phyloP scores from a whole-genome alignment of 129 eudicot genomes.

The Dittrichia graveolens region DNA sequence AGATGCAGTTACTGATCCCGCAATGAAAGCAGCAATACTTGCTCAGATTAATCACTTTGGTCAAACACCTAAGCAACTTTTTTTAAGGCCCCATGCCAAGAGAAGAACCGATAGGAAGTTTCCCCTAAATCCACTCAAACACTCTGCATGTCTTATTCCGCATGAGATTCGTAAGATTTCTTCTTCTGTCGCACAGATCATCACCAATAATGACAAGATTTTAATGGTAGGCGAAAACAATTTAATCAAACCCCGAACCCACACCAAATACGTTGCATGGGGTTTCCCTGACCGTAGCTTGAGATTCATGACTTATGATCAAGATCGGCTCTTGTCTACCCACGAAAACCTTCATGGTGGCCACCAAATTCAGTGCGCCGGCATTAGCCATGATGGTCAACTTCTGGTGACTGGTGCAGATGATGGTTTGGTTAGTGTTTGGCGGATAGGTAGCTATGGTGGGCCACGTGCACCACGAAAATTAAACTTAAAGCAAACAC shows the following conservation, averaged over 20 bases:
- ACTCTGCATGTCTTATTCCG: slow-evolving; percentile 61
- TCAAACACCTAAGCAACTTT: slow-evolving; percentile 90
- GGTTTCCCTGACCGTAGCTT: slow-evolving; percentile 92
- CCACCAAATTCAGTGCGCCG: slow-evolving; percentile 77
- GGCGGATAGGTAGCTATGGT: slow-evolving; percentile 67
- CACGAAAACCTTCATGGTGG: slow-evolving; percentile 95
- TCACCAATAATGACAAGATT: slow-evolving; percentile 64
- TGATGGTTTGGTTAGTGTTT: slow-evolving; percentile 75
- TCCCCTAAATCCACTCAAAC: slow-evolving; percentile 66
- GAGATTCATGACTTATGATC: slow-evolving; percentile 74
- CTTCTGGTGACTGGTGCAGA: slow-evolving; percentile 83
- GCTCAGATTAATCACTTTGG: slow-evolving; percentile 99
- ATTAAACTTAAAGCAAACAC: slow-evolving; percentile 60
- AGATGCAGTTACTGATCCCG: slow-evolving; percentile 87
- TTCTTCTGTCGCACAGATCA: slow-evolving; percentile 62
- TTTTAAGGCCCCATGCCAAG: slow-evolving; percentile 76
- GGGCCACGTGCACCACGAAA: slow-evolving; percentile 59
- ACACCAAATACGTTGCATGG: slow-evolving; percentile 84
- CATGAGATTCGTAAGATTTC: slow-evolving; percentile 64
- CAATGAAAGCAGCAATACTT: slow-evolving; percentile 95
- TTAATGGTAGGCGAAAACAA: slow-evolving; percentile 62
- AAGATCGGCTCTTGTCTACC: slow-evolving; percentile 82
- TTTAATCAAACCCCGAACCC: slow-evolving; percentile 79
- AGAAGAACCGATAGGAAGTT: slow-evolving; percentile 61
- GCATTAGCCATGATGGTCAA: slow-evolving; percentile 83